Conservation (phyloP, 176 grass and related monocot genomes). For the Thalia dealbata region DNA sequence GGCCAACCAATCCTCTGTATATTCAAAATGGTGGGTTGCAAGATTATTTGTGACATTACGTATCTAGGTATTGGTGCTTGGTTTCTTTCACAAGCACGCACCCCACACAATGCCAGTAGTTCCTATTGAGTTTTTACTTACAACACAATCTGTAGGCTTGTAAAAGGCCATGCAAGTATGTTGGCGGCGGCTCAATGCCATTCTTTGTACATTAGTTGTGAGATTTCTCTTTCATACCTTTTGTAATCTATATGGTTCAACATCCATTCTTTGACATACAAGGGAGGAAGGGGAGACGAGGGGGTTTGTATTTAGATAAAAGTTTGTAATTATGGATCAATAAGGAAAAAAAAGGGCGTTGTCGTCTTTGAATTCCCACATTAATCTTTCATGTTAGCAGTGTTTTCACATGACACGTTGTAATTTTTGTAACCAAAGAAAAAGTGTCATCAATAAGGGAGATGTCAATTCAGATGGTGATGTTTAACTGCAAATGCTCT, state of each 20-base stretch:
- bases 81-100: conserved; percentile 12
- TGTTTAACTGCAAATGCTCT: no score
- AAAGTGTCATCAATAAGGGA: no score
- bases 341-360: no score
- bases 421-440: no score
- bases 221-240: conserved; percentile 11
- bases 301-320: no score
- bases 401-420: no score
- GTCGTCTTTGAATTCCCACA: no score
- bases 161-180: conserved; percentile 27
- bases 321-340: no score
- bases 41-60: not conserved
- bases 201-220: conserved; percentile 79
- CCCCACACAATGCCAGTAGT: conserved; percentile 28
- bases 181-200: conserved; percentile 35
- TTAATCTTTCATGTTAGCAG: no score
- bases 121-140: conserved; percentile 13
- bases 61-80: not conserved
- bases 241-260: conserved; percentile 43
- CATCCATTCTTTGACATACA: conserved; percentile 57
- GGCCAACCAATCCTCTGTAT: not conserved
- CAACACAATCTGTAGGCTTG: conserved; percentile 38
- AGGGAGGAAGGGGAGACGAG: no score
- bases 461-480: no score
- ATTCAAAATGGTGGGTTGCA: not conserved